Evolutionary conservation across 1,284 basidiomycete genomes (phyloP).

Genomic region (Butyriboletus appendiculatus): DNA sequence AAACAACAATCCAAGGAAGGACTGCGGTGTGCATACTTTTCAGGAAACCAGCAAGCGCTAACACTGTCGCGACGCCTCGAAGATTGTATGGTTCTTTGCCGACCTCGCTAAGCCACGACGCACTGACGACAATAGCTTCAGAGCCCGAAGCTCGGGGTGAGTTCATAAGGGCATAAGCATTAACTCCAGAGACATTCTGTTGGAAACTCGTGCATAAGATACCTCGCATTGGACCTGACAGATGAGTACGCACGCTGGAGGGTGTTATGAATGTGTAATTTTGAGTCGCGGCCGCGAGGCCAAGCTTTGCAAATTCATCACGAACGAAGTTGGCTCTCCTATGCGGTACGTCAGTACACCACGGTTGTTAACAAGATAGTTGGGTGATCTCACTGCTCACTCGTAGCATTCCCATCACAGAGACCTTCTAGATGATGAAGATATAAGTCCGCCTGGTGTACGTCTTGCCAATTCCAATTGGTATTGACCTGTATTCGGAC

Average conservation of each 20-base stretch:
- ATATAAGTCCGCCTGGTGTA: conserved; percentile 79
- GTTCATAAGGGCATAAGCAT: conserved; percentile 80
- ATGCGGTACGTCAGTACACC: conserved; percentile 11
- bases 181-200: conserved; percentile 59
- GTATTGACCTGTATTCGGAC: conserved; percentile 69
- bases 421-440: conserved; percentile 69
- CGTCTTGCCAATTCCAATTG: conserved; percentile 88
- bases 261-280: conserved; percentile 58
- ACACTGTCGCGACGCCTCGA: conserved; percentile 82
- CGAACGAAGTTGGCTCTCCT: conserved; percentile 65
- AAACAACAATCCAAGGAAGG: not conserved
- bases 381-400: conserved; percentile 59
- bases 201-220: conserved; percentile 27
- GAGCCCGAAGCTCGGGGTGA: conserved; percentile 88
- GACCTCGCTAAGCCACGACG: conserved; percentile 80
- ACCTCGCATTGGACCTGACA: not conserved
- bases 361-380: not conserved
- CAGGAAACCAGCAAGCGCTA: conserved; percentile 83
- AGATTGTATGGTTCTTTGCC: conserved; percentile 73
- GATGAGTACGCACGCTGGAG: conserved; percentile 42
- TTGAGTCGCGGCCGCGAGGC: conserved; percentile 70
- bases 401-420: conserved; percentile 62
- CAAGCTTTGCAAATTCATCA: conserved; percentile 66
- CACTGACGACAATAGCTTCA: conserved; percentile 89
- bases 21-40: conserved; percentile 55